Base-by-base conservation (phyloP, 139 green algal genomes). In the Haematococcus lacustris region DNA sequence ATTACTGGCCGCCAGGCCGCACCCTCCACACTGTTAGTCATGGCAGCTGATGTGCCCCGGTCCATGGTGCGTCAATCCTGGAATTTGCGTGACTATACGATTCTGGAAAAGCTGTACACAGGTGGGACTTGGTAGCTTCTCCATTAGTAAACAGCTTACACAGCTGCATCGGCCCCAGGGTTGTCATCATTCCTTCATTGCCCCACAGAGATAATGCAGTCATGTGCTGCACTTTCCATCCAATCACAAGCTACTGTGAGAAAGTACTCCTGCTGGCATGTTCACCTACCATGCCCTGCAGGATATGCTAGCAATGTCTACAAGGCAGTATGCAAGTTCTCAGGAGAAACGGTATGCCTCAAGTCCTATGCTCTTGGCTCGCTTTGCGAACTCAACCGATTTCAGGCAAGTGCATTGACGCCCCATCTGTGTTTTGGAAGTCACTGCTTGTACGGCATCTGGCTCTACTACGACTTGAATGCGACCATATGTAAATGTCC, bases 101-200 rank as follows among this genome's bases (percentile, higher is more conserved):
- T 85, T 1, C 62, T 85, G 17, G 72, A 85, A 47, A 85, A 85
- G 64, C 79, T 85, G 72, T 85, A 85, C 53, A 85, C 68, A 68
- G 76, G 75, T 76, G 53, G 33, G 51, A n/a, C 9, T 28, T 68
- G 32, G 32, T 13, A 37, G 57, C 23, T 35, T 13, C 25, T 30
- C 17, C 5, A 13, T n/a, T 5, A 25, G 9, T 33, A 25, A 13
- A 65, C 9, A 33, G 23, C 5, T 65, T 65, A 37, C 26, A 13
- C 28, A 37, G 9, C 5, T 30, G 57, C 21, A 33, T 13, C 28
- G 26, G 57, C 21, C 6, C 5, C 5, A 30, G 28, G 25, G 57
- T 65, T 13, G 6, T 13, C 57, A 65, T 5, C 25, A n/a, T n/a
- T 65, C 5, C 57, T 35, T 33, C 25, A 30, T 37, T 30, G 57